Evolutionary conservation across 83 land plant genomes (phyloP).

Genomic region (Diphasiastrum complanatum): DNA sequence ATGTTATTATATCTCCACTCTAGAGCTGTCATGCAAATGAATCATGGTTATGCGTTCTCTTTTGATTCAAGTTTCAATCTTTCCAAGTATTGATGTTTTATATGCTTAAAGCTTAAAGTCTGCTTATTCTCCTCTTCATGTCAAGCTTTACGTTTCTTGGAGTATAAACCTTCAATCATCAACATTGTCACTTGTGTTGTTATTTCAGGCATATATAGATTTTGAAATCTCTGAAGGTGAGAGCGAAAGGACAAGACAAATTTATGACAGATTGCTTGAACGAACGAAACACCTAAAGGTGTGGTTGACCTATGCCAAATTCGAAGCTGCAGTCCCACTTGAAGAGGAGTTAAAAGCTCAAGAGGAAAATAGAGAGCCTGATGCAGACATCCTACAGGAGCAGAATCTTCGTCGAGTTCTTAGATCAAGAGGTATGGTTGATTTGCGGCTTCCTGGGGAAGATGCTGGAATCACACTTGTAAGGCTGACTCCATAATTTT

Average conservation of each 20-base stretch:
- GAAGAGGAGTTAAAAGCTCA: constrained; percentile 37
- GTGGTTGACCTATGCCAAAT: constrained; percentile 84
- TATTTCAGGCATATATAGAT: constrained; percentile 83
- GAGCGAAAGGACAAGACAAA: constrained; percentile 66
- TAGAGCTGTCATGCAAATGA: too few species aligned
- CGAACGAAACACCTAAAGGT: constrained; percentile 86
- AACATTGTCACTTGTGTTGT: neutral
- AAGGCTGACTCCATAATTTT: too few species aligned
- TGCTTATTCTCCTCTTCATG: too few species aligned
- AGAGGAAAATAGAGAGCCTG: constrained; percentile 35
- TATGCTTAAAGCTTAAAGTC: too few species aligned
- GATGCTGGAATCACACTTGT: constrained; percentile 2
- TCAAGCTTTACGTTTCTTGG: too few species aligned
- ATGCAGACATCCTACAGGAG: constrained; percentile 18
- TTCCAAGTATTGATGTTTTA: too few species aligned
- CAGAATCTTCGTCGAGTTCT: constrained; percentile 31
- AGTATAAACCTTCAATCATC: neutral
- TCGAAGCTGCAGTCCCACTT: constrained; percentile 53
- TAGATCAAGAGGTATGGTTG: constrained; percentile 52
- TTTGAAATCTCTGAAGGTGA: constrained; percentile 81
- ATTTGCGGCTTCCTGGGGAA: constrained; percentile 18
- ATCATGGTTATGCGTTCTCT: too few species aligned
- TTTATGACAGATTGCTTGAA: constrained; percentile 77
- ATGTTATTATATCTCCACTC: too few species aligned
- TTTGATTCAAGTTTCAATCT: too few species aligned